Evolutionary conservation across 345 rosid species (phyloP).

Genomic region (Heritiera littoralis): DNA sequence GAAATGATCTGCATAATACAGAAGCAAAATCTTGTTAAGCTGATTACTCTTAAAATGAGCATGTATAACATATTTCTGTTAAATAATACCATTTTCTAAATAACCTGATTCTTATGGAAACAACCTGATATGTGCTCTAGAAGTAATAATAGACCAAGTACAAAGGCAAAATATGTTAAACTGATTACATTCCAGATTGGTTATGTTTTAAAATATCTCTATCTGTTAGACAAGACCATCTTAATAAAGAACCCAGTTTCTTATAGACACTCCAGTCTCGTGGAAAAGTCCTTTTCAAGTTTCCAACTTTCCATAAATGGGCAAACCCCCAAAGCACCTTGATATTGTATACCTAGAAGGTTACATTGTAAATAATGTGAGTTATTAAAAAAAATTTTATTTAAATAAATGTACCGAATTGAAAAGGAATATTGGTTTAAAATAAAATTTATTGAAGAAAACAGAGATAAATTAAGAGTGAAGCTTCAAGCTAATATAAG

Average conservation of each 20-base stretch:
- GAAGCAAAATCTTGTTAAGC: conserved; percentile 13
- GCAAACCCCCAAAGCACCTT: background rate
- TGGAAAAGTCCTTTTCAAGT: background rate
- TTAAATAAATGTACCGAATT: background rate
- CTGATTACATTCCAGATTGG: background rate
- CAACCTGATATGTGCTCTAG: background rate
- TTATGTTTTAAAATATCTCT: background rate
- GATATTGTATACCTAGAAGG: conserved; percentile 2
- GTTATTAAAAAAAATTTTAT: background rate
- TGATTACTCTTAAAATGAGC: conserved; percentile 2
- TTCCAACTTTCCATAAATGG: background rate
- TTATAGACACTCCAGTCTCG: background rate
- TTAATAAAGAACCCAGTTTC: background rate
- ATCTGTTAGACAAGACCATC: background rate
- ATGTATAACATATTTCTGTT: background rate
- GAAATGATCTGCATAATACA: conserved; percentile 71
- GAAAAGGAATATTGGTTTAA: background rate
- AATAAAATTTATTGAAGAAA: background rate
- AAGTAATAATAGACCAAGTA: background rate
- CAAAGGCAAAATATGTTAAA: background rate
- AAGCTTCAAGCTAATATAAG: conserved; percentile 13
- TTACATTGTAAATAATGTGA: background rate
- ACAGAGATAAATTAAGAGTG: conserved; percentile 1
- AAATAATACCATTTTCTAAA: background rate
- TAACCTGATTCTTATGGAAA: background rate